Evolutionary conservation across 768 basidiomycete species (phyloP), one percentile per base, ranked within the genome.

Genomic region (Cystoderma amianthinum): DNA sequence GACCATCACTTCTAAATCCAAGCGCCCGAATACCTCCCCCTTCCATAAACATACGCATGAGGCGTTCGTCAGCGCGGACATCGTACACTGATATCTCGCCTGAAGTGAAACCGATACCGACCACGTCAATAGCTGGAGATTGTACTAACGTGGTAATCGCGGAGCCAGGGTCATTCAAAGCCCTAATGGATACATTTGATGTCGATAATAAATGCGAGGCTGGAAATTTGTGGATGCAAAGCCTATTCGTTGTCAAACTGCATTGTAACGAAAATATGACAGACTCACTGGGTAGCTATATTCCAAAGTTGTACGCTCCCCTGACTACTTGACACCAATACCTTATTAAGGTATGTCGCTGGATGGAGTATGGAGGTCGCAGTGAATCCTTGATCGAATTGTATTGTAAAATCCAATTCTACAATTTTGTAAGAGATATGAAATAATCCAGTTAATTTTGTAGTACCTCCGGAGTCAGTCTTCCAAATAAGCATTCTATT

Each of bases 231-330:
- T 96, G 82, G 46, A 99, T 86, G 55, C 85, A 81, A 1, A 80
- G 76, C 54, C 92, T 96, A 50, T 13, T 9, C 7, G n/a, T n/a
- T n/a, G n/a, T n/a, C n/a, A n/a, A n/a, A n/a, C n/a, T n/a, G n/a
- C n/a, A 20, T 3, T 11, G 12, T 17, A 2, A 39, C 13, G 18
- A 32, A 39, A 40, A 44, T 12, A 36, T 3, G 33, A 15, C 16
- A 44, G 13, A 51, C 81, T 48, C 43, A 90, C 90, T 76, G 75
- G 9, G 92, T 83, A 5, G 82, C 74, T 47, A 91, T 80, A 60
- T 98, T 99, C 92, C 92, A 98, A n/a, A 99, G 62, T 45, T 96
- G 88, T 52, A 98, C 63, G 32, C 63, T 67, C 3, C 96, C 96
- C 58, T 93, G 74, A 42, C 66, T 74, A 51, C 90, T 88, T 2